These are phyloP conservation scores for Groenewaldozyma tartarivorans DNA, from an alignment of 805 yeast genomes.

Conservation along the genomic window DNA sequence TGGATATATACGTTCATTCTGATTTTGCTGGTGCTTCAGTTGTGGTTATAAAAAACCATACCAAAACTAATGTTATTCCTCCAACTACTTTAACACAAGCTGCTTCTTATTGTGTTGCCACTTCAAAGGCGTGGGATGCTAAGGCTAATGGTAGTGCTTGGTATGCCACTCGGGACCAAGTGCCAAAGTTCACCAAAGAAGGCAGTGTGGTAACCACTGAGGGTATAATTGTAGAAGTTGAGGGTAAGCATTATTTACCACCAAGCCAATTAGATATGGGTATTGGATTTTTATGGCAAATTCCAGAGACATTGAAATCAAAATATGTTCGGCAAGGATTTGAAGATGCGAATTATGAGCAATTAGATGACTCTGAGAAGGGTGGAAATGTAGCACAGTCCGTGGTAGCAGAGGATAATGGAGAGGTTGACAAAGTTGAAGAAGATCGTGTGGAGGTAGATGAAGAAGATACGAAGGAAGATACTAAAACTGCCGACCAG, in stretches of 20 bases:
- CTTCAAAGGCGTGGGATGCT: constrained; percentile 76
- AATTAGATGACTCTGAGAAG: constrained; percentile 18
- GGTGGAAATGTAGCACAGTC: background rate
- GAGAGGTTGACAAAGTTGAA: background rate
- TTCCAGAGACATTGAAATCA: constrained; percentile 40
- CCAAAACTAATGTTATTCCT: constrained; percentile 48
- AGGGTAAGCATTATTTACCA: constrained; percentile 45
- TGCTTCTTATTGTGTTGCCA: constrained; percentile 70
- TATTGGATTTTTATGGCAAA: constrained; percentile 67
- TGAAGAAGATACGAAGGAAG: background rate
- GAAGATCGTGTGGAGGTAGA: background rate
- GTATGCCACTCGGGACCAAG: constrained; percentile 63
- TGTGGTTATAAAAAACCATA: constrained; percentile 75
- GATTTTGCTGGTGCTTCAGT: constrained; percentile 67
- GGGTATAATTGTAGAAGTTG: constrained; percentile 42
- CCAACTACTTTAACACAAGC: constrained; percentile 88
- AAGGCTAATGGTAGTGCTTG: constrained; percentile 77
- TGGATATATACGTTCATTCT: constrained; percentile 63
- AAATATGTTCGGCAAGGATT: background rate
- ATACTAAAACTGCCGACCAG: background rate
- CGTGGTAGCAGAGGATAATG: background rate
- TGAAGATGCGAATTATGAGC: constrained; percentile 8
- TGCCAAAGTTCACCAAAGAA: constrained; percentile 44
- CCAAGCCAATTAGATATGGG: constrained; percentile 90
- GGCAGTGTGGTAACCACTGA: constrained; percentile 58